Evolutionary conservation across 1,139 yeast species (phyloP).

Genomic region (Taiozyma onychis): DNA sequence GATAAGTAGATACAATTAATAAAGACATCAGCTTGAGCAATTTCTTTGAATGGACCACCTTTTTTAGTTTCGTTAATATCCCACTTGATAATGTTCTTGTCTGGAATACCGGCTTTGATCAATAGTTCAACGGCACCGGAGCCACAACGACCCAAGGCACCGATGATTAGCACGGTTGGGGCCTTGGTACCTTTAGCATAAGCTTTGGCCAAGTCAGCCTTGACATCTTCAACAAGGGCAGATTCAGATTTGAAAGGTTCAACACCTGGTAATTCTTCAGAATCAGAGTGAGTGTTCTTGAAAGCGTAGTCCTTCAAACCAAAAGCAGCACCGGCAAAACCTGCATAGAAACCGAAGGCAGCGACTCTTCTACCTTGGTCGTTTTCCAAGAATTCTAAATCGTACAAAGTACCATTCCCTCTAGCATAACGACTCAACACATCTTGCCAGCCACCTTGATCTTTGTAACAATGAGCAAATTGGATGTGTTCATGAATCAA

Average conservation of each 20-base stretch:
- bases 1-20: slow-evolving; percentile 94
- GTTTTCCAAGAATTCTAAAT: slow-evolving; percentile 89
- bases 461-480: slow-evolving; percentile 97
- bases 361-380: slow-evolving; percentile 98
- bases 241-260: slow-evolving; percentile 79
- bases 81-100: slow-evolving; percentile 81
- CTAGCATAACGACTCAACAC: slow-evolving; percentile 83
- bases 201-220: slow-evolving; percentile 54
- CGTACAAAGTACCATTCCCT: slow-evolving; percentile 88
- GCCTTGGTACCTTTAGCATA: slow-evolving; percentile 55
- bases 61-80: slow-evolving; percentile 94
- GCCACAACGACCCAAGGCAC: slow-evolving; percentile 98
- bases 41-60: slow-evolving; percentile 97
- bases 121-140: slow-evolving; percentile 92
- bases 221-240: slow-evolving; percentile 65
- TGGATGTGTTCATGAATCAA: slow-evolving; percentile 93
- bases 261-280: slow-evolving; percentile 69
- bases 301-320: slow-evolving; percentile 94
- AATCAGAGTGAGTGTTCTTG: slow-evolving; percentile 66
- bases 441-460: slow-evolving; percentile 96
- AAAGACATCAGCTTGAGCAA: slow-evolving; percentile 79
- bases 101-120: slow-evolving; percentile 83
- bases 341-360: slow-evolving; percentile 97
- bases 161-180: slow-evolving; percentile 85
- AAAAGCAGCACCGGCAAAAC: slow-evolving; percentile 97